Percentiles rank a stretch among this genome's conserved stretches.
phyloP scores from a whole-genome alignment of 2,329 filamentous ascomycete genomes.

The Cytospora paraplurivora region DNA sequence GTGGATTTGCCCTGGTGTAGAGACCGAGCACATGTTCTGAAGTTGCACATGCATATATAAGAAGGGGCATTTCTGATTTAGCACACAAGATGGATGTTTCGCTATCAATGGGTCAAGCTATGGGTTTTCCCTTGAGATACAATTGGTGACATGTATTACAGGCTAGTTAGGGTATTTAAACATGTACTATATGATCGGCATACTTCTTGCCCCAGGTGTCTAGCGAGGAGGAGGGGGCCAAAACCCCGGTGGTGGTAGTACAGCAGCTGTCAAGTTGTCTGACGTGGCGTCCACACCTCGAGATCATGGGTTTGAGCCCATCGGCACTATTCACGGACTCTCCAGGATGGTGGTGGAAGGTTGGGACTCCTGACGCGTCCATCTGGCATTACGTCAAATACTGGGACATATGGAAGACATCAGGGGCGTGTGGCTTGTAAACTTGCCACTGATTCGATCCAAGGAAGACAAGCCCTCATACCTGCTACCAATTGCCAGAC shows the following conservation, averaged over 20 bases:
- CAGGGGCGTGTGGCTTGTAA: not conserved
- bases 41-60: too few relatives aligned
- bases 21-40: too few relatives aligned
- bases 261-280: not conserved
- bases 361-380: not conserved
- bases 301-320: not conserved
- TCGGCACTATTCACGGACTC: not conserved
- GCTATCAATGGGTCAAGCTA: too few relatives aligned
- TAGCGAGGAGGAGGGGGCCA: not conserved
- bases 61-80: too few relatives aligned
- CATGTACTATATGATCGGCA: not conserved
- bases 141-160: too few relatives aligned
- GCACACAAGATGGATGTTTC: too few relatives aligned
- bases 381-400: not conserved
- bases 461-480: too few relatives aligned
- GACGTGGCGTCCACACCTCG: not conserved
- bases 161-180: too few relatives aligned
- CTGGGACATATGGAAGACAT: not conserved
- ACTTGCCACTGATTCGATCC: too few relatives aligned
- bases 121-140: too few relatives aligned
- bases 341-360: not conserved
- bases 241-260: not conserved
- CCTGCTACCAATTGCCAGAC: too few relatives aligned
- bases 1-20: too few relatives aligned
- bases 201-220: not conserved